Evolutionary conservation across 192 early-diverging fungal genomes (phyloP).

Genomic region (Gonapodya sp.): DNA sequence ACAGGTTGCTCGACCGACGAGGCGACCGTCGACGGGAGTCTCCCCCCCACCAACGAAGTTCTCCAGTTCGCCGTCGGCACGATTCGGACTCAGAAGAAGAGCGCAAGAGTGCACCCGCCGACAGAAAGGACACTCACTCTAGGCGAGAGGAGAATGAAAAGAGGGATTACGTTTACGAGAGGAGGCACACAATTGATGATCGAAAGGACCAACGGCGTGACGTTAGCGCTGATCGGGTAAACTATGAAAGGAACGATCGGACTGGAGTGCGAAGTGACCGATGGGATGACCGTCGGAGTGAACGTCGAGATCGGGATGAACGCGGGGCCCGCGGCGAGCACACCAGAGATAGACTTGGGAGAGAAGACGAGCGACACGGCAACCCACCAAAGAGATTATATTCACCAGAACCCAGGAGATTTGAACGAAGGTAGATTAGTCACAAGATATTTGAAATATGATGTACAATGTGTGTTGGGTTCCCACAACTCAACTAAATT

Average conservation of each 20-base stretch:
- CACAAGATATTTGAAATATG: background rate
- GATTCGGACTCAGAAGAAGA: background rate
- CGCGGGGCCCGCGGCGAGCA: background rate
- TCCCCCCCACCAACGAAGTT: background rate
- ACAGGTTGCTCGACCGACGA: background rate
- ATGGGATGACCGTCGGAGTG: background rate
- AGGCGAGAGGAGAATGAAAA: background rate
- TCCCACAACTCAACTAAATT: too few species aligned
- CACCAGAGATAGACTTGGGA: background rate
- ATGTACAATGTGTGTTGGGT: background rate
- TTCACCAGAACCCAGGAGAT: background rate
- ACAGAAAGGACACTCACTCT: background rate
- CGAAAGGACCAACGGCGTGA: too few species aligned
- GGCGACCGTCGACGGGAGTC: background rate
- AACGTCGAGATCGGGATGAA: background rate
- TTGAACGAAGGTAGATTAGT: background rate
- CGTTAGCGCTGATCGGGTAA: too few species aligned
- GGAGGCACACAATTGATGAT: too few species aligned
- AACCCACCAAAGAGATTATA: background rate
- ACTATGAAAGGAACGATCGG: too few species aligned
- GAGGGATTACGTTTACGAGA: background rate
- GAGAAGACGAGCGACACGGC: background rate
- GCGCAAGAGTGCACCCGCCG: too few species aligned
- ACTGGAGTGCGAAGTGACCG: background rate
- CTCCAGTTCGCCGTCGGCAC: background rate